Evolutionary conservation across 805 yeast species (phyloP).

Genomic region (Starmerella davenportii): DNA sequence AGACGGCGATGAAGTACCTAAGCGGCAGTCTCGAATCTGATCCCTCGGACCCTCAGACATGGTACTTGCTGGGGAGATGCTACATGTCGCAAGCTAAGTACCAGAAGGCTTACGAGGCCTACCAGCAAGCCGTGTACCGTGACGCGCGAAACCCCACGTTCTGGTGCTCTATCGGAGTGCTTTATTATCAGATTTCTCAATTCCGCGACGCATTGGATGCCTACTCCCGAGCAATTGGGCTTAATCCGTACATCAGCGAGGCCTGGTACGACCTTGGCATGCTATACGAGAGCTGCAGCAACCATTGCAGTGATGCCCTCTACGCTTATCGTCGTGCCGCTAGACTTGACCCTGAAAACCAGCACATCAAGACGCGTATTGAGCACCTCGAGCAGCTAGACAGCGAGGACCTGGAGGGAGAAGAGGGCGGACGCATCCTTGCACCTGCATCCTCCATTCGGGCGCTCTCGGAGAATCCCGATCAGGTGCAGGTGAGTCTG

Average conservation of each 20-base stretch:
- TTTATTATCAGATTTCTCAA: slow-evolving; percentile 90
- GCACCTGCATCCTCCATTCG: slow-evolving; percentile 10
- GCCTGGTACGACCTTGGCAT: slow-evolving; percentile 99
- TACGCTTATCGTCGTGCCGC: slow-evolving; percentile 97
- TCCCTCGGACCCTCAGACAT: slow-evolving; percentile 79
- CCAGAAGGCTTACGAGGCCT: slow-evolving; percentile 91
- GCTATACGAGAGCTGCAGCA: slow-evolving; percentile 88
- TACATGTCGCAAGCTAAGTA: slow-evolving; percentile 93
- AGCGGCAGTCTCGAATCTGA: slow-evolving; percentile 81
- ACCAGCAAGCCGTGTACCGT: slow-evolving; percentile 95
- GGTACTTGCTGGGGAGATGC: slow-evolving; percentile 93
- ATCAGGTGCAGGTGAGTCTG: not conserved
- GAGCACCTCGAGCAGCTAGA: slow-evolving; percentile 43
- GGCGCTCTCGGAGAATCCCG: not conserved
- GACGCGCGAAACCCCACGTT: slow-evolving; percentile 95
- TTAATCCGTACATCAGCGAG: slow-evolving; percentile 89
- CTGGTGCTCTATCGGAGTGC: slow-evolving; percentile 91
- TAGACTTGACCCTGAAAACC: slow-evolving; percentile 80
- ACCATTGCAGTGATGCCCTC: slow-evolving; percentile 83
- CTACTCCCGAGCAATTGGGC: slow-evolving; percentile 85
- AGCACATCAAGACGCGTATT: slow-evolving; percentile 82
- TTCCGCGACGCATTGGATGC: slow-evolving; percentile 95
- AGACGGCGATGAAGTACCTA: slow-evolving; percentile 61
- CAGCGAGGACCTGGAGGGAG: slow-evolving; percentile 24
- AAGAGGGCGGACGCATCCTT: slow-evolving; percentile 13